A percentile compares a stretch with the other conserved stretches of the same genome.
Conservation (phyloP, 768 basidiomycete genomes). For the Auricularia sp. region DNA sequence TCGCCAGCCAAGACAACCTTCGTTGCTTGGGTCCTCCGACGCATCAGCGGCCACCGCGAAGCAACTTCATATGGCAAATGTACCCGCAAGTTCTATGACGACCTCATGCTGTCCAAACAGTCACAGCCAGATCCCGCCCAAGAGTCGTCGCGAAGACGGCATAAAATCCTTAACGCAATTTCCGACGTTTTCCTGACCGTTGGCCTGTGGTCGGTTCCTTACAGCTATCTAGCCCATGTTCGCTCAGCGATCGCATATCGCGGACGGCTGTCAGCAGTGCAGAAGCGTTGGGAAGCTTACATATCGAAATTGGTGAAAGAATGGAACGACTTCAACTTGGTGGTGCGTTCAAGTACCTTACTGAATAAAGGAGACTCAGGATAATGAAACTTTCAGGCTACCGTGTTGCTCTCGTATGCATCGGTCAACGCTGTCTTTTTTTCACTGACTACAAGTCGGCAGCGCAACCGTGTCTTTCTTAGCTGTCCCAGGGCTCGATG, state of each 20-base stretch:
- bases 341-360: conserved; percentile 28
- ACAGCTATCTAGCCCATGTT: conserved; percentile 41
- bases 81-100: background rate
- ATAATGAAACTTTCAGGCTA: conserved; percentile 26
- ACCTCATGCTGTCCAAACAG: background rate
- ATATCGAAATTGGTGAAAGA: conserved; percentile 42
- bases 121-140: background rate
- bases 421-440: background rate
- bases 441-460: background rate
- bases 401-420: conserved; percentile 11
- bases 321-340: conserved; percentile 46
- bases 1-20: conserved; percentile 35
- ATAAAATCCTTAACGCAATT: conserved; percentile 11
- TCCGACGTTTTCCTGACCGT: conserved; percentile 31
- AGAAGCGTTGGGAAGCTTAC: conserved; percentile 40
- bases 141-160: background rate
- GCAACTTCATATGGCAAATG: background rate
- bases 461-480: conserved; percentile 45
- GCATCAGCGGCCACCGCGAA: conserved; percentile 27
- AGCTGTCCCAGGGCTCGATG: conserved; percentile 32
- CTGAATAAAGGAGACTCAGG: too few relatives aligned
- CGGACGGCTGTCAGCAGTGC: conserved; percentile 38
- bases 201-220: conserved; percentile 44
- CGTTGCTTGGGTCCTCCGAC: conserved; percentile 41
- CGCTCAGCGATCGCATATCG: conserved; percentile 39